Conservation (phyloP, 805 yeast genomes). For the Wickerhamiella allomyrinae region DNA sequence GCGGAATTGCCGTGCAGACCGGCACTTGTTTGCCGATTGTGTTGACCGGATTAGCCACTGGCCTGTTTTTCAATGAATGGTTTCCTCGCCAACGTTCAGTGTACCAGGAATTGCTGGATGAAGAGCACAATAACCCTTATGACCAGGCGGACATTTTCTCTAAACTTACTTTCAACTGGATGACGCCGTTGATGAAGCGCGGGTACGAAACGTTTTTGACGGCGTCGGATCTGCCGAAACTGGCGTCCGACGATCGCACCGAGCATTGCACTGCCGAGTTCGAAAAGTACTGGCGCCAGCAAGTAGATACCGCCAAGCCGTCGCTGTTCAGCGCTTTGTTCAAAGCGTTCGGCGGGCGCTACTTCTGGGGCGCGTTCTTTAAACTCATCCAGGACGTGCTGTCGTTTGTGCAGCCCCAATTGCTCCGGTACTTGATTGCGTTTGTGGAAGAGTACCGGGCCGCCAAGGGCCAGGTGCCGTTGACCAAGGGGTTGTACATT, state of each 20-base stretch:
- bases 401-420: slow-evolving; percentile 78
- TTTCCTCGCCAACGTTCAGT: slow-evolving; percentile 23
- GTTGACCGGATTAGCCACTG: slow-evolving; percentile 26
- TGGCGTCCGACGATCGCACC: slow-evolving; percentile 57
- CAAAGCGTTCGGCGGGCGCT: slow-evolving; percentile 63
- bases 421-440: slow-evolving; percentile 49
- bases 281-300: slow-evolving; percentile 44
- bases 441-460: slow-evolving; percentile 38
- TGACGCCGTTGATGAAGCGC: slow-evolving; percentile 66
- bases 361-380: slow-evolving; percentile 54
- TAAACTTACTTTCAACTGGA: slow-evolving; percentile 74
- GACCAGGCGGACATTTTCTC: slow-evolving; percentile 61
- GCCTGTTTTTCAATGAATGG: slow-evolving; percentile 34
- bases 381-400: slow-evolving; percentile 63
- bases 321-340: slow-evolving; percentile 48
- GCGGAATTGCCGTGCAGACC: slow-evolving; percentile 21
- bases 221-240: slow-evolving; percentile 55
- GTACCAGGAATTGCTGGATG: slow-evolving; percentile 23
- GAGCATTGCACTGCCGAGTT: slow-evolving; percentile 38
- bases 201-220: slow-evolving; percentile 49
- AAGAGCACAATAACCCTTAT: slow-evolving; percentile 29
- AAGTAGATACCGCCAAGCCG: slow-evolving; percentile 29
- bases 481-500: slow-evolving; percentile 47
- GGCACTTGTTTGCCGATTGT: slow-evolving; percentile 18
- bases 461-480: slow-evolving; percentile 22